Evolutionary conservation across 805 yeast species (phyloP).

Genomic region (Barnettozyma californica): DNA sequence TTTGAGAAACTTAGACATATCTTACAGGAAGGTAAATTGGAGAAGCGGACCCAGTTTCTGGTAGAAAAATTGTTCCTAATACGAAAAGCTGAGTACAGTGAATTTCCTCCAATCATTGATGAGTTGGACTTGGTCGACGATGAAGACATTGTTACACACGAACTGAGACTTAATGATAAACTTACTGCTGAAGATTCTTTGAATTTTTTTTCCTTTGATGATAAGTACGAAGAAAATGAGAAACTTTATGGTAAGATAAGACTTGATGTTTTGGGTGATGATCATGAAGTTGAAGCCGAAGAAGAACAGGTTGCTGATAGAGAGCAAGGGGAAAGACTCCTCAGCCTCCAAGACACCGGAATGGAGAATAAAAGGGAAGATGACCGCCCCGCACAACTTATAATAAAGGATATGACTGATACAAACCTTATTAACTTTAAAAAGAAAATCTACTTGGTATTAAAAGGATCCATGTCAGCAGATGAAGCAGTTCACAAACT

Average conservation of each 20-base stretch:
- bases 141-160: conserved; percentile 54
- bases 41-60: conserved; percentile 36
- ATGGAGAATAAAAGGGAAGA: neutral
- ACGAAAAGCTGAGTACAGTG: conserved; percentile 40
- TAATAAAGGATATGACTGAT: conserved; percentile 59
- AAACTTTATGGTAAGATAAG: conserved; percentile 37
- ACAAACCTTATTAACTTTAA: conserved; percentile 58
- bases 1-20: conserved; percentile 57
- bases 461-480: conserved; percentile 86
- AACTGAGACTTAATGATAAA: conserved; percentile 47
- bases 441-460: conserved; percentile 70
- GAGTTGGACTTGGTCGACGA: conserved; percentile 60
- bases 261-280: conserved; percentile 16
- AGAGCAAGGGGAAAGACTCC: conserved; percentile 14
- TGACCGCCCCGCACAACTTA: conserved; percentile 8
- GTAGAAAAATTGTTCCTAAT: conserved; percentile 48
- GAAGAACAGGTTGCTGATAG: conserved; percentile 32
- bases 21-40: conserved; percentile 49
- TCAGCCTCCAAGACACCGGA: neutral
- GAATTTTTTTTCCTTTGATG: conserved; percentile 48
- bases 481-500: conserved; percentile 93
- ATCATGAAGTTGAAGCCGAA: conserved; percentile 38
- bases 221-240: conserved; percentile 46
- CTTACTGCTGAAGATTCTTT: conserved; percentile 41
- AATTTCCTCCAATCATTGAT: conserved; percentile 34